These are phyloP conservation scores for Lodderomyces beijingensis DNA, from an alignment of 1,139 yeast species.

Conservation along the genomic window DNA sequence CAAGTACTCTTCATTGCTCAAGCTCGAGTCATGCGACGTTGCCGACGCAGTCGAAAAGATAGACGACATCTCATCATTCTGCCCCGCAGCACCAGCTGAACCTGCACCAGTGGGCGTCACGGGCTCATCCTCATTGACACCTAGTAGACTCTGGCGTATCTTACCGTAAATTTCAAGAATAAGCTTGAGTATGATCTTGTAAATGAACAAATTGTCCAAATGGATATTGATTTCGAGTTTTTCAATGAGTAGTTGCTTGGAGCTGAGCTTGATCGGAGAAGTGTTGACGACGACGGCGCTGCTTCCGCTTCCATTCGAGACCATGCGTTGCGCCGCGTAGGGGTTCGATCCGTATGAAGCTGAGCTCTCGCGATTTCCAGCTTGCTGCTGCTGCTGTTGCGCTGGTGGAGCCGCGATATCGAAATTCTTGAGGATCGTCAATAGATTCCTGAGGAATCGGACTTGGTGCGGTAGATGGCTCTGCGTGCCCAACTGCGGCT, in stretches of 20 bases:
- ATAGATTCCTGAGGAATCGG: conserved; percentile 33
- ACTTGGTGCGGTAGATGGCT: conserved; percentile 28
- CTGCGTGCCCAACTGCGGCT: background rate
- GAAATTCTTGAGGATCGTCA: conserved; percentile 35
- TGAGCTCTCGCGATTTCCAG: conserved; percentile 10
- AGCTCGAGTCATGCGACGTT: conserved; percentile 19
- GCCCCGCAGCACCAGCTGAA: background rate
- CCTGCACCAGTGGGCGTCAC: conserved; percentile 1
- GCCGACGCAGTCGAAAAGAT: conserved; percentile 32
- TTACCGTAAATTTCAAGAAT: conserved; percentile 23
- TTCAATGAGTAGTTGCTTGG: conserved; percentile 42
- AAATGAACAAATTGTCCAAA: conserved; percentile 38
- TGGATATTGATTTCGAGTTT: conserved; percentile 43
- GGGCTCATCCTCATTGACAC: conserved; percentile 5
- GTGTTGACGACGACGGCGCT: conserved; percentile 9
- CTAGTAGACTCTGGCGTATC: background rate
- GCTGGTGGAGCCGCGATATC: conserved; percentile 20
- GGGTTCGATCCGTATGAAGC: conserved; percentile 8
- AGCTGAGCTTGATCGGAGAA: conserved; percentile 40
- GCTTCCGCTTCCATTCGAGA: conserved; percentile 6
- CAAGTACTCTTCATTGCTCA: conserved; percentile 32
- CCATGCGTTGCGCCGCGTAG: conserved; percentile 9
- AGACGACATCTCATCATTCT: conserved; percentile 25
- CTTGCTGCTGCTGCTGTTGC: background rate
- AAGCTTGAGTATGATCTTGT: conserved; percentile 32